Conservation (phyloP, 2,329 filamentous ascomycete genomes). For the Neonectria faginata region DNA sequence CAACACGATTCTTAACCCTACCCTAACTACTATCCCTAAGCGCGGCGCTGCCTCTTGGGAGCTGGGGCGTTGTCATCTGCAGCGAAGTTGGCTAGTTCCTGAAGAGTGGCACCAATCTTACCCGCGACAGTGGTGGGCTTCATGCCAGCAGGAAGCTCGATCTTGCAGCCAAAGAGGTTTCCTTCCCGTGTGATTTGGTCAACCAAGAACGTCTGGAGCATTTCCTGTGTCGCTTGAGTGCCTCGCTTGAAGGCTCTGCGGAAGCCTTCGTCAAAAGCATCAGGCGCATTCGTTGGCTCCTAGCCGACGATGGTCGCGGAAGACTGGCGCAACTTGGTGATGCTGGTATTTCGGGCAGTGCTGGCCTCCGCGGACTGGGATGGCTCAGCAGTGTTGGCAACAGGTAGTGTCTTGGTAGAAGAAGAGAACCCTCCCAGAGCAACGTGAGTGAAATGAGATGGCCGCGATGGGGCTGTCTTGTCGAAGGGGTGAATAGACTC, state of each 20-base stretch:
- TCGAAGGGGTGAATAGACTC: neutral
- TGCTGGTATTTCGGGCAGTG: neutral
- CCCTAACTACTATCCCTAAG: neutral
- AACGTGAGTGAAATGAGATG: neutral
- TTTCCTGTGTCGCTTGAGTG: neutral
- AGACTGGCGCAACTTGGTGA: neutral
- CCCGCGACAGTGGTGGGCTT: neutral
- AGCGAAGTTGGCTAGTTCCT: neutral
- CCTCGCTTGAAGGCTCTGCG: slow-evolving; percentile 3
- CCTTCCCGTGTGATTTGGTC: neutral
- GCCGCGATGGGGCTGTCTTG: neutral
- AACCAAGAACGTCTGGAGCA: neutral
- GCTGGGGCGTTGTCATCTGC: neutral
- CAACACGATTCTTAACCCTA: too few relatives aligned
- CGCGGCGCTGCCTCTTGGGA: slow-evolving; percentile 1
- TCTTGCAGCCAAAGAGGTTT: neutral
- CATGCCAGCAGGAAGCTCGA: neutral
- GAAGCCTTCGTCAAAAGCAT: slow-evolving; percentile 1
- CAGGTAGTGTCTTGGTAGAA: neutral
- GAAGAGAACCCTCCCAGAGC: neutral
- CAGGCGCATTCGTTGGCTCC: neutral
- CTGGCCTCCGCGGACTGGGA: neutral
- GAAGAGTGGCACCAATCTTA: neutral
- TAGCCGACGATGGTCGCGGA: neutral
- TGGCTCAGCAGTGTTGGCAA: neutral